These are phyloP conservation scores for Ulota crispa DNA, from an alignment of 225 moss, liverwort and hornwort genomes.

Conservation along the genomic window DNA sequence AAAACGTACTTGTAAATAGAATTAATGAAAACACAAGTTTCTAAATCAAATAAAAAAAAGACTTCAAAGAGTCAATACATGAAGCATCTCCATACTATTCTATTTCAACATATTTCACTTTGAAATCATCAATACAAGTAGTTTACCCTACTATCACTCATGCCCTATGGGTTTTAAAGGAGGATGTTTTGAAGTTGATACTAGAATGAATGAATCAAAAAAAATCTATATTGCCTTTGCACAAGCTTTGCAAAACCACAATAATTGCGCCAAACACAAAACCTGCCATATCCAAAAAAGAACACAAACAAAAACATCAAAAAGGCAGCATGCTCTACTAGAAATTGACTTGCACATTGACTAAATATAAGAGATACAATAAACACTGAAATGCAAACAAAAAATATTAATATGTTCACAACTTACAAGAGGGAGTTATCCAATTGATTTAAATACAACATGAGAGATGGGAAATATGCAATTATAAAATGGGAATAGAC, in stretches of 20 bases:
- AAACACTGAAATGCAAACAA: neutral
- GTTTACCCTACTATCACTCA: too few species aligned
- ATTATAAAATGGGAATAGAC: neutral
- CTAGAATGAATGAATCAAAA: neutral
- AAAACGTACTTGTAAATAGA: too few species aligned
- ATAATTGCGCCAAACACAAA: neutral
- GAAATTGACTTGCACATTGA: conserved; percentile 2
- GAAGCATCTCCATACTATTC: too few species aligned
- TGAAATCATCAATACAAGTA: too few species aligned
- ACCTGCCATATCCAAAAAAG: neutral
- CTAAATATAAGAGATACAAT: neutral
- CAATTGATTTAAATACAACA: neutral
- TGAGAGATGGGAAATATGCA: neutral
- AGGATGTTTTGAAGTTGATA: neutral
- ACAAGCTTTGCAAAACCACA: neutral
- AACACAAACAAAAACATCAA: neutral
- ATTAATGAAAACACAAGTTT: too few species aligned
- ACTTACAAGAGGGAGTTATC: too few species aligned
- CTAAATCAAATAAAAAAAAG: too few species aligned
- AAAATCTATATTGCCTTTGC: neutral
- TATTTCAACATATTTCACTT: too few species aligned
- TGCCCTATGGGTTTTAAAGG: neutral
- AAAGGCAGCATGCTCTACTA: neutral
- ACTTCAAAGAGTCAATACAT: too few species aligned
- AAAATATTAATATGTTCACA: neutral